phyloP scores from a whole-genome alignment of 768 basidiomycete species.

The Mycena amicta region DNA sequence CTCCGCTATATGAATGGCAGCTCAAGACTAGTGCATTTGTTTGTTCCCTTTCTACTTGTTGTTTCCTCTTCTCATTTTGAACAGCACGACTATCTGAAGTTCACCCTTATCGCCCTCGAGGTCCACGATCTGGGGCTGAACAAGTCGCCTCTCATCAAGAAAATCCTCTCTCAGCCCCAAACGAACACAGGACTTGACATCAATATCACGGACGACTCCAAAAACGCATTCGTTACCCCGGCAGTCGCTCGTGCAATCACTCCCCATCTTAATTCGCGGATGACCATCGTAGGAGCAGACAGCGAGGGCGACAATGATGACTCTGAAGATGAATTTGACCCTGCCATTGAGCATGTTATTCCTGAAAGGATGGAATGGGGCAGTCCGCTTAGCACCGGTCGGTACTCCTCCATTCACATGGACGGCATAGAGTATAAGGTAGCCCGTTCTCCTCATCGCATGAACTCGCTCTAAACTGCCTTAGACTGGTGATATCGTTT shows the following conservation, averaged over 20 bases:
- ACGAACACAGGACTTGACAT: neutral
- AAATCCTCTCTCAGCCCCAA: neutral
- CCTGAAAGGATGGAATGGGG: neutral
- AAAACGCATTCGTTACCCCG: neutral
- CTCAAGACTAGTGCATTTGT: conserved; percentile 6
- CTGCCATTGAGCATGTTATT: neutral
- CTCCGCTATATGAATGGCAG: conserved; percentile 2
- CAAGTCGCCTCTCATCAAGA: neutral
- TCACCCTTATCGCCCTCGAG: neutral
- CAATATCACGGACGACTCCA: neutral
- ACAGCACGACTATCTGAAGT: conserved; percentile 2
- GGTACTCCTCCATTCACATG: neutral
- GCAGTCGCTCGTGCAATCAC: neutral
- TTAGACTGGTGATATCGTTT: conserved; percentile 9
- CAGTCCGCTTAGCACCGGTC: neutral
- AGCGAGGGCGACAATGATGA: neutral
- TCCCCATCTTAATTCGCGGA: neutral
- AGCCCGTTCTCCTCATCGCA: neutral
- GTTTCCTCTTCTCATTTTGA: neutral
- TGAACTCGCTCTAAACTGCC: neutral
- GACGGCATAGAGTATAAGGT: conserved; percentile 10
- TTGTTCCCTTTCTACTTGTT: neutral
- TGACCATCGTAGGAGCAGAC: neutral
- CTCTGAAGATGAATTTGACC: neutral
- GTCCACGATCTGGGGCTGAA: neutral